Base-by-base conservation (phyloP, 2,329 filamentous ascomycete genomes). In the Tolypocladium pustulatum region DNA sequence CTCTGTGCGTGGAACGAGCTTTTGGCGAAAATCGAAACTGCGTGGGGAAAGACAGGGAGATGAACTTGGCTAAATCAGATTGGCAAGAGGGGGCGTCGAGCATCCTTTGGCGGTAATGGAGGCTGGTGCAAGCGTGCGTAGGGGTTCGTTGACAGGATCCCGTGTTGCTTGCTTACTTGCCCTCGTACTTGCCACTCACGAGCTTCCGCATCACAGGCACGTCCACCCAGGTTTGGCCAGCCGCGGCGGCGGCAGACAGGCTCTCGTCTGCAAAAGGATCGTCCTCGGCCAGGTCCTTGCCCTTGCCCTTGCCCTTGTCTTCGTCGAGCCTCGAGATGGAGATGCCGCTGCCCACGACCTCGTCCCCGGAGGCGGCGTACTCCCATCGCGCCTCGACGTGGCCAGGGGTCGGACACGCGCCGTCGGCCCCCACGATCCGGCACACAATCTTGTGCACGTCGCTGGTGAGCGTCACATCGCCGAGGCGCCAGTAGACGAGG, bases 361-460 rank as follows among this genome's bases (percentile, higher is more conserved):
- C 70, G 12, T 71, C 76, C 2, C 76, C 80, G 0, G 68, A 59
- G 2, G 75, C 67, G 27, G 60, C 67, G 60, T 78, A 75, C 69
- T 96, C 91, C 85, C 92, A 97, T 58, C 87, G 80, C 0, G 90
- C 90, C 71, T 99, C 93, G 10, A 95, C 81, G 57, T 84, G 85
- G 0, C 91, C 91, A 6, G 89, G 83, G 62, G 84, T 85, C 0
- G 89, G 86, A 65, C 84, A 84, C 56, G 84, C 79, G 30, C 83
- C 84, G 38, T 92, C 87, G 0, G 89, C 90, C 30, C 87, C 80
- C 12, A 81, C 76, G 65, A 99, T 89, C 3, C 91, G 84, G 60
- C 91, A 94, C 8, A 96, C 86, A 59, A 97, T 84, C 73, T 91
- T 93, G 66, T 88, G 81, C 63, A 84, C 81, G 55, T 85, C 85